These are phyloP conservation scores for Dothistroma pini DNA, from an alignment of 2,329 filamentous ascomycete genomes.

Conservation along the genomic window DNA sequence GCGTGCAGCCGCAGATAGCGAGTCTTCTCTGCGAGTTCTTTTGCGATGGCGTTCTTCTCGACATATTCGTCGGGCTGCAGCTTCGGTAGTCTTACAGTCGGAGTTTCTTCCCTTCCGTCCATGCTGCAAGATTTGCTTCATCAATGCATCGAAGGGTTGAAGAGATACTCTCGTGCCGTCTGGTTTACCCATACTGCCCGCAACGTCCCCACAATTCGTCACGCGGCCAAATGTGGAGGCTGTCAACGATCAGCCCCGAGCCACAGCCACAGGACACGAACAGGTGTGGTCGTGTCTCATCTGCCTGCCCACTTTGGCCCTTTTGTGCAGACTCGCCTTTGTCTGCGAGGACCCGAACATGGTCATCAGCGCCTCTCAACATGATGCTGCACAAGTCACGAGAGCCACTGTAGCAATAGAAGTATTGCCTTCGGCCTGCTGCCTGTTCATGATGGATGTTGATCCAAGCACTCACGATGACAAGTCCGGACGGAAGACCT, in stretches of 20 bases:
- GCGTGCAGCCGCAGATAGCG: constrained; percentile 29
- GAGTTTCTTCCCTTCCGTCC: neutral
- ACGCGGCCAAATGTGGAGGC: neutral
- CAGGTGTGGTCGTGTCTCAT: constrained; percentile 12
- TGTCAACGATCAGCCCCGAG: neutral
- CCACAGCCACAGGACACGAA: constrained; percentile 2
- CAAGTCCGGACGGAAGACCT: constrained; percentile 5
- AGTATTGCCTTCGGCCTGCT: neutral
- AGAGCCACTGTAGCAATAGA: neutral
- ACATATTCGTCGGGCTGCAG: constrained; percentile 11
- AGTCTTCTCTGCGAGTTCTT: constrained; percentile 19
- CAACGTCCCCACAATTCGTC: neutral
- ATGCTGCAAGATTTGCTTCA: neutral
- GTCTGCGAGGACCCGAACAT: neutral
- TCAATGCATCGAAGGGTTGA: neutral
- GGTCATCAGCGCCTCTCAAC: neutral
- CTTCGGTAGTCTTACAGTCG: constrained; percentile 14
- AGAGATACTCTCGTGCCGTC: neutral
- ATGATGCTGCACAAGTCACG: neutral
- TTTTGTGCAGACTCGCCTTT: neutral
- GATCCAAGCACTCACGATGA: constrained; percentile 1
- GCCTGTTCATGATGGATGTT: constrained; percentile 1
- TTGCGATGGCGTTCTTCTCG: constrained; percentile 2
- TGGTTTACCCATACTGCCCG: neutral
- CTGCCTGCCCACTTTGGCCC: constrained; percentile 4